Evolutionary conservation across 768 basidiomycete genomes (phyloP).

Genomic region (Guyanaporus albipodus): DNA sequence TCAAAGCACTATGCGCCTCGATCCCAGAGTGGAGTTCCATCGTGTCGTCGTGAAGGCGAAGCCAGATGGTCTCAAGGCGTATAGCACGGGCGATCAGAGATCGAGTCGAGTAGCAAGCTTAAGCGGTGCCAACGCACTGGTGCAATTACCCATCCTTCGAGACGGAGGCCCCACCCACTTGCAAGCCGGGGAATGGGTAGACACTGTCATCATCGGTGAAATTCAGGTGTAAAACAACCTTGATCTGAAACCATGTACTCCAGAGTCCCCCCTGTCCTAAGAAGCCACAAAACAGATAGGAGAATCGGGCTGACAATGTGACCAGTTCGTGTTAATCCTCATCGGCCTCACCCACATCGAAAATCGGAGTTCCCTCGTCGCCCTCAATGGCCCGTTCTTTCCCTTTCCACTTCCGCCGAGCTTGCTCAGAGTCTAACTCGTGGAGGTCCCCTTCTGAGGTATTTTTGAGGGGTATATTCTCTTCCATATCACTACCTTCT

Average conservation of each 20-base stretch:
- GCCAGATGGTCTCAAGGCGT: slow-evolving; percentile 51
- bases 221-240: slow-evolving; percentile 33
- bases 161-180: slow-evolving; percentile 36
- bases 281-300: background rate
- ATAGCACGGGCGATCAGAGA: slow-evolving; percentile 82
- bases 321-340: slow-evolving; percentile 35
- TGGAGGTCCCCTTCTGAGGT: slow-evolving; percentile 34
- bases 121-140: slow-evolving; percentile 75
- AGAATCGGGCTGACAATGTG: background rate
- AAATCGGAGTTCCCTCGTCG: slow-evolving; percentile 40
- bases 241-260: background rate
- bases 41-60: slow-evolving; percentile 58
- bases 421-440: slow-evolving; percentile 41
- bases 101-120: slow-evolving; percentile 80
- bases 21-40: slow-evolving; percentile 79
- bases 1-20: slow-evolving; percentile 58
- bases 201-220: slow-evolving; percentile 70
- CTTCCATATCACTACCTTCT: slow-evolving; percentile 39
- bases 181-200: slow-evolving; percentile 50
- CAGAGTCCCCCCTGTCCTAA: too few species aligned
- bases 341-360: slow-evolving; percentile 53
- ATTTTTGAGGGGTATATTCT: slow-evolving; percentile 64
- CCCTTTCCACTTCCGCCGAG: slow-evolving; percentile 39
- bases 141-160: slow-evolving; percentile 53
- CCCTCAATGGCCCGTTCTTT: slow-evolving; percentile 42